Percentiles rank a stretch among this genome's conserved stretches.
phyloP scores from a whole-genome alignment of 176 grass and related monocot species.

The Oryza glumipatula region DNA sequence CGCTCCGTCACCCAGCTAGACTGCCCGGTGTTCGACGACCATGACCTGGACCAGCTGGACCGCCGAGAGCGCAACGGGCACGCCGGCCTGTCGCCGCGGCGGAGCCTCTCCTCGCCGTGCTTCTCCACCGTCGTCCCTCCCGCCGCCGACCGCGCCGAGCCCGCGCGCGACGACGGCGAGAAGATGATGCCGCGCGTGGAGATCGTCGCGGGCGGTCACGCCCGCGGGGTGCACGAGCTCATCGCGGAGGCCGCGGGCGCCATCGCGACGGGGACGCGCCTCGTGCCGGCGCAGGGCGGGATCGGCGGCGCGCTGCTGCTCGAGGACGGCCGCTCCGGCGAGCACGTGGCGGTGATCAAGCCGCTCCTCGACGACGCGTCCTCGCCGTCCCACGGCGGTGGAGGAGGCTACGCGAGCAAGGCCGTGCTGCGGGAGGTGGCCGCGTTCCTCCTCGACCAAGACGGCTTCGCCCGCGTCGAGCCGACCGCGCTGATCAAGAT shows the following conservation, averaged over 20 bases:
- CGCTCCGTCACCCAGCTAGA: constrained; percentile 62
- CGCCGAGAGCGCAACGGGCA: constrained; percentile 36
- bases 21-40: constrained; percentile 27
- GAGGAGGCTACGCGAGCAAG: constrained; percentile 30
- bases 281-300: constrained; percentile 52
- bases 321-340: constrained; percentile 50
- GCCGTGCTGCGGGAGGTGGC: constrained; percentile 80
- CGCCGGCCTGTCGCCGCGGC: constrained; percentile 50
- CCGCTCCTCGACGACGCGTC: constrained; percentile 50
- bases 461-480: constrained; percentile 70
- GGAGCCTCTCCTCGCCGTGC: constrained; percentile 66
- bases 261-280: constrained; percentile 59
- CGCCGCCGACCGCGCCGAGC: not conserved
- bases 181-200: constrained; percentile 57
- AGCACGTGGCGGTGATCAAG: constrained; percentile 84
- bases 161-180: not conserved
- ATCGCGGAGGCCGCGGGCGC: constrained; percentile 67
- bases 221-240: constrained; percentile 59
- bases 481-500: constrained; percentile 78
- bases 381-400: not conserved
- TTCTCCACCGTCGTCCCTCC: constrained; percentile 41
- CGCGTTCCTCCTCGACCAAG: constrained; percentile 89
- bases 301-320: constrained; percentile 66
- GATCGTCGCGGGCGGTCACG: constrained; percentile 49
- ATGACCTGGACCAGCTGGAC: not conserved